Conservation (phyloP, 2,329 filamentous ascomycete genomes). For the Colletotrichum sansevieriae region DNA sequence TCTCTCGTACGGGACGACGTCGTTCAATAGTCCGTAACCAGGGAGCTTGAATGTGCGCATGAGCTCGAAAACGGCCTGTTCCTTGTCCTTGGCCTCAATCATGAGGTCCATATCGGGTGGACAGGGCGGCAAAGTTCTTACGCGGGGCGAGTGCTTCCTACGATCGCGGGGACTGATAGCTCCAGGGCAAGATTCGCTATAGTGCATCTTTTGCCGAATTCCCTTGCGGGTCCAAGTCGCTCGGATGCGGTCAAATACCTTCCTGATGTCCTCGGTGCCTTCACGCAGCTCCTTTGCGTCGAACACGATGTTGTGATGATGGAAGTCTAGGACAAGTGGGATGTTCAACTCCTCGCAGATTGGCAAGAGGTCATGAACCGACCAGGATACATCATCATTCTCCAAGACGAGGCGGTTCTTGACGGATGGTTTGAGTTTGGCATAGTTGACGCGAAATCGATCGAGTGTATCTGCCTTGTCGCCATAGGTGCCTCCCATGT, state of each 20-base stretch:
- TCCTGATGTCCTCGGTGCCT: conserved; percentile 84
- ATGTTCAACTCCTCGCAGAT: conserved; percentile 96
- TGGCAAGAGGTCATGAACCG: conserved; percentile 90
- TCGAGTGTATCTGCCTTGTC: conserved; percentile 85
- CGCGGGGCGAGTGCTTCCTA: conserved; percentile 87
- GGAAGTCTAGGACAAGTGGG: conserved; percentile 90
- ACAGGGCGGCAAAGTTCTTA: conserved; percentile 85
- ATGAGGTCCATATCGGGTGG: conserved; percentile 91
- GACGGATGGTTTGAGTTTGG: conserved; percentile 73
- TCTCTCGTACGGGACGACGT: conserved; percentile 82
- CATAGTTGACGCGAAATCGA: conserved; percentile 83
- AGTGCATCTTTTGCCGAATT: conserved; percentile 97
- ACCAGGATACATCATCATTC: conserved; percentile 94
- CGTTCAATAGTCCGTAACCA: conserved; percentile 80
- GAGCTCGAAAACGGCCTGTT: conserved; percentile 94
- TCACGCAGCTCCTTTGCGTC: conserved; percentile 80
- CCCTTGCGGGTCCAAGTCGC: conserved; percentile 87
- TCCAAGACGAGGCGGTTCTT: conserved; percentile 89
- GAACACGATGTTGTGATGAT: conserved; percentile 96
- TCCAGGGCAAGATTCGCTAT: conserved; percentile 83
- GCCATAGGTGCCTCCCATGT: conserved; percentile 92
- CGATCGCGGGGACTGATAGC: conserved; percentile 83
- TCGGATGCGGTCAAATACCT: conserved; percentile 80
- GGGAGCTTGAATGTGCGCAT: conserved; percentile 91
- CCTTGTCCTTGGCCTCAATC: conserved; percentile 99